Percentiles rank a stretch among this genome's conserved stretches.
Evolutionary conservation across 768 basidiomycete species (phyloP).

Genomic region (Omphalotus guepiniiformis): DNA sequence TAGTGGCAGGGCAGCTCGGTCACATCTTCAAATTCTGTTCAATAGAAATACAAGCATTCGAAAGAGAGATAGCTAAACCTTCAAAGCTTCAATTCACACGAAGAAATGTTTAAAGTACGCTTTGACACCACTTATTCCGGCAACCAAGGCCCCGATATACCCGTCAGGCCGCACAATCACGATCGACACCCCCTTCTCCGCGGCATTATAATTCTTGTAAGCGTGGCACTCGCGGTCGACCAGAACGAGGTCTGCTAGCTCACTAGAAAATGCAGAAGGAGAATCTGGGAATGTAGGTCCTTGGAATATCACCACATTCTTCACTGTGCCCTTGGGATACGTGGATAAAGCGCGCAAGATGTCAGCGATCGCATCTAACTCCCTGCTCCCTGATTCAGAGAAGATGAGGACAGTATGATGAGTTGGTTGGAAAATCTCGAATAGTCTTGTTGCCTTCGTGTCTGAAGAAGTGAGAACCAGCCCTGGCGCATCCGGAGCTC

Average conservation of each 20-base stretch:
- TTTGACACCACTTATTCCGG: slow-evolving; percentile 17
- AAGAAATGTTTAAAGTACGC: no score
- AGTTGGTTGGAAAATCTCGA: slow-evolving; percentile 24
- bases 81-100: no score
- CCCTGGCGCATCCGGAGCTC: slow-evolving; percentile 40
- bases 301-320: slow-evolving; percentile 15
- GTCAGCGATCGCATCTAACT: no score
- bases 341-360: not conserved
- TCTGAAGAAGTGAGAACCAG: slow-evolving; percentile 14
- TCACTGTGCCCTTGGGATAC: slow-evolving; percentile 13
- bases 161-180: slow-evolving; percentile 21
- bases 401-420: slow-evolving; percentile 34
- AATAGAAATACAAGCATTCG: no score
- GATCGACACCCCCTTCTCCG: slow-evolving; percentile 52
- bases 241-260: slow-evolving; percentile 5
- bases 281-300: not conserved
- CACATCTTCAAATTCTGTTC: no score
- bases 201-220: slow-evolving; percentile 24
- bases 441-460: slow-evolving; percentile 13
- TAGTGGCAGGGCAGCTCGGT: no score
- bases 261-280: slow-evolving; percentile 11
- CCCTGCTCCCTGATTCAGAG: slow-evolving; percentile 10
- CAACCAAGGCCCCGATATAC: slow-evolving; percentile 19
- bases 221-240: slow-evolving; percentile 25
- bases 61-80: no score